Conservation (phyloP, 2,329 filamentous ascomycete genomes). For the Talaromyces sp. region DNA sequence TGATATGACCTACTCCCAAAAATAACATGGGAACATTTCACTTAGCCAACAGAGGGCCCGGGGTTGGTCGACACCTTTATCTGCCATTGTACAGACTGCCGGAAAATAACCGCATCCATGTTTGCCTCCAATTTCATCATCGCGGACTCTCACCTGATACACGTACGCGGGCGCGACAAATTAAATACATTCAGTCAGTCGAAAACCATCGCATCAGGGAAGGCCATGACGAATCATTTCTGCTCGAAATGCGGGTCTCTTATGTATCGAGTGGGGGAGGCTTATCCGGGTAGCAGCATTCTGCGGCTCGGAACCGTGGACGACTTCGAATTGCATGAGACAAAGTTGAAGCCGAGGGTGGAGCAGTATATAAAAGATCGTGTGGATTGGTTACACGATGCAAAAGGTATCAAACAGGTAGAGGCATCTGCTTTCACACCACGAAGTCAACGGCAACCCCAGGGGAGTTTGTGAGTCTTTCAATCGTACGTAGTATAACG, state of each 20-base stretch:
- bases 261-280: conserved; percentile 58
- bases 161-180: conserved; percentile 56
- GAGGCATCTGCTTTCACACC: neutral
- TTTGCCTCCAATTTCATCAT: conserved; percentile 63
- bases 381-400: conserved; percentile 48
- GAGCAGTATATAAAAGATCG: conserved; percentile 59
- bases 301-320: conserved; percentile 64
- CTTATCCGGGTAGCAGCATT: conserved; percentile 52
- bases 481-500: no score
- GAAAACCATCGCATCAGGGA: conserved; percentile 51
- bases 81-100: conserved; percentile 65
- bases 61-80: conserved; percentile 54
- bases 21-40: no score
- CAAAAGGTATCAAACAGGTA: neutral
- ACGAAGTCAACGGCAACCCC: neutral
- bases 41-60: conserved; percentile 16
- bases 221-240: conserved; percentile 64
- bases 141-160: conserved; percentile 47
- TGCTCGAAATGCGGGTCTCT: conserved; percentile 62
- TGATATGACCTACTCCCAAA: no score
- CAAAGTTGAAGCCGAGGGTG: conserved; percentile 55
- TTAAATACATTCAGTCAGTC: conserved; percentile 52
- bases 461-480: no score
- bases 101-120: conserved; percentile 65
- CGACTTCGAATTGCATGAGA: conserved; percentile 62